phyloP scores from a whole-genome alignment of 352 stramenopile species.

The Phytophthora nicotianae region DNA sequence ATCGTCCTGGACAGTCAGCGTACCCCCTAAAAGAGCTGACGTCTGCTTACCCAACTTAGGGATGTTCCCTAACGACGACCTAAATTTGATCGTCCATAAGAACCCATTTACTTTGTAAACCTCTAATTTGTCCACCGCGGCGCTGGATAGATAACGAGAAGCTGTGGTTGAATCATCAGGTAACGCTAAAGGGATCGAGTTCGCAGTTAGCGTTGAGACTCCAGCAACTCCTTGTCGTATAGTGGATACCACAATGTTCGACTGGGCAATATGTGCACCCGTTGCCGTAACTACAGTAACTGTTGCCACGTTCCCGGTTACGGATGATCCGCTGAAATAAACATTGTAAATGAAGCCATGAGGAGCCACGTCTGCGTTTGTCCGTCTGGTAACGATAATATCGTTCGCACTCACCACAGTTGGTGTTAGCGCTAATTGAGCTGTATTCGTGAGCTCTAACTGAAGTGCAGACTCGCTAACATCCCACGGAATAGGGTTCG shows the following conservation, averaged over 20 bases:
- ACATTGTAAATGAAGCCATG: constrained; percentile 77
- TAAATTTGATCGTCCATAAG: constrained; percentile 80
- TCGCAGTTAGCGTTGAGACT: constrained; percentile 33
- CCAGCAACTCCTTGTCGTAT: constrained; percentile 41
- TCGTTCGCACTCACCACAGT: constrained; percentile 28
- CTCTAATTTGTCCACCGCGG: constrained; percentile 31
- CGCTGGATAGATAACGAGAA: constrained; percentile 44
- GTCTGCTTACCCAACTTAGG: constrained; percentile 44
- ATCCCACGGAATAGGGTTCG: constrained; percentile 61
- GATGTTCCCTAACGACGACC: constrained; percentile 75
- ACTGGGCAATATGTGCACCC: constrained; percentile 32
- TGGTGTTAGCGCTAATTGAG: constrained; percentile 36
- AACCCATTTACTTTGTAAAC: constrained; percentile 73
- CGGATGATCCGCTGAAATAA: constrained; percentile 65
- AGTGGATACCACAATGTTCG: constrained; percentile 37
- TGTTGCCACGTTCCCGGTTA: constrained; percentile 42
- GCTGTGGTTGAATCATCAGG: constrained; percentile 26
- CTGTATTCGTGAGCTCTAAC: constrained; percentile 1
- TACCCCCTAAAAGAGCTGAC: constrained; percentile 18
- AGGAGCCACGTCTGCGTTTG: constrained; percentile 42
- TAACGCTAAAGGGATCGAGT: constrained; percentile 60
- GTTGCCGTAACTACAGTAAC: constrained; percentile 25
- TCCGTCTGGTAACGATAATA: constrained; percentile 60
- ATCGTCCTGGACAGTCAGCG: constrained; percentile 47
- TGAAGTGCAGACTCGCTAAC: constrained; percentile 48